A percentile compares a stretch with the other conserved stretches of the same genome.
These are phyloP conservation scores for Berberis thunbergii DNA, from an alignment of 164 flowering plant genomes.

Conservation along the genomic window DNA sequence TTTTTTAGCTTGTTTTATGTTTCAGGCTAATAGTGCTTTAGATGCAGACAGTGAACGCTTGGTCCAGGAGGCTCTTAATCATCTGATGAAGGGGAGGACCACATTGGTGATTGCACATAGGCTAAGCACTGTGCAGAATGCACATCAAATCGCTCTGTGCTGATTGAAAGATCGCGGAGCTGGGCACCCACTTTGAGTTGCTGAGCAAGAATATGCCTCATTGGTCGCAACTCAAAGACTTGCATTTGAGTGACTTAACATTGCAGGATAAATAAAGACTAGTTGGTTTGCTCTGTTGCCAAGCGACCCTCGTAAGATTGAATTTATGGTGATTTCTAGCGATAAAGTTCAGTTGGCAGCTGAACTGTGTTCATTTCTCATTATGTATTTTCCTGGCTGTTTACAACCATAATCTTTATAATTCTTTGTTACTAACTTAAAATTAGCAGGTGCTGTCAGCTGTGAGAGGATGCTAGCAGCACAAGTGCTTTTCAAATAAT, in stretches of 20 bases:
- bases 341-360: too few species aligned
- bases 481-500: too few species aligned
- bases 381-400: too few species aligned
- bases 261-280: background rate
- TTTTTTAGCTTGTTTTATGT: conserved; percentile 6
- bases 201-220: conserved; percentile 63
- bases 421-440: too few species aligned
- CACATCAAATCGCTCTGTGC: conserved; percentile 87
- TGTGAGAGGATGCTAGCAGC: too few species aligned
- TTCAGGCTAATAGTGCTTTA: conserved; percentile 91
- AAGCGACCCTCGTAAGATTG: background rate
- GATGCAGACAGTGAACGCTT: conserved; percentile 85
- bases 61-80: conserved; percentile 82
- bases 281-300: background rate
- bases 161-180: conserved; percentile 68
- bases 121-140: conserved; percentile 95
- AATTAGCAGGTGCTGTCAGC: too few species aligned
- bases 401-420: too few species aligned
- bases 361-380: too few species aligned
- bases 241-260: conserved; percentile 62
- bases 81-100: conserved; percentile 83
- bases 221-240: conserved; percentile 81
- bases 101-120: conserved; percentile 94
- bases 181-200: conserved; percentile 79
- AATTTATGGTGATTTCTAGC: background rate